These are phyloP conservation scores for Monilinia polystroma DNA, from an alignment of 2,329 filamentous ascomycete genomes.

Conservation along the genomic window DNA sequence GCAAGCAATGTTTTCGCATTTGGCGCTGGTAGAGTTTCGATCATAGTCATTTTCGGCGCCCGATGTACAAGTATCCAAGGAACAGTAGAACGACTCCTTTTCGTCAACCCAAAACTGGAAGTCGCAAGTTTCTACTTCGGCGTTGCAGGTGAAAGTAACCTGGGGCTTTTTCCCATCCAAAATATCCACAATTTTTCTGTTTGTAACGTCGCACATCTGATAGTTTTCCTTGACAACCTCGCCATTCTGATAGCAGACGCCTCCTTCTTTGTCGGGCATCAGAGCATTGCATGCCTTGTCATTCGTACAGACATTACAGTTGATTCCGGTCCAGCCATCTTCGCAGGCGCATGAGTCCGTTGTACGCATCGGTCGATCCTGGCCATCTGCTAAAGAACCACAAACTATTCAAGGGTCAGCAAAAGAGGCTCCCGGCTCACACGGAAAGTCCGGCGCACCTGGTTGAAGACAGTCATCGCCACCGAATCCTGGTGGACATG, in stretches of 20 bases:
- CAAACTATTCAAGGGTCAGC: constrained; percentile 57
- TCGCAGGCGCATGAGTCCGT: constrained; percentile 77
- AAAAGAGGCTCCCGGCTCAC: constrained; percentile 10
- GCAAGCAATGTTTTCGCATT: constrained; percentile 81
- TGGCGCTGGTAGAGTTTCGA: constrained; percentile 80
- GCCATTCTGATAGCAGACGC: constrained; percentile 88
- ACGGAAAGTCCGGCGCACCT: constrained; percentile 46
- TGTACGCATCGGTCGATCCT: constrained; percentile 72
- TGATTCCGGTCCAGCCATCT: constrained; percentile 93
- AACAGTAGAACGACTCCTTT: constrained; percentile 94
- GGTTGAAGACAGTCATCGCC: constrained; percentile 91
- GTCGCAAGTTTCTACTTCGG: constrained; percentile 73
- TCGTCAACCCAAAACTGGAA: constrained; percentile 99
- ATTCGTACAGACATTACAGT: constrained; percentile 92
- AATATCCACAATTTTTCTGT: constrained; percentile 85
- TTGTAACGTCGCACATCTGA: constrained; percentile 97
- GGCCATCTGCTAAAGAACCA: constrained; percentile 79
- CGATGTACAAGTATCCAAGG: constrained; percentile 77
- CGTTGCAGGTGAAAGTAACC: constrained; percentile 90
- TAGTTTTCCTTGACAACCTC: constrained; percentile 92
- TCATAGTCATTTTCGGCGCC: constrained; percentile 64
- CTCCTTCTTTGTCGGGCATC: constrained; percentile 78
- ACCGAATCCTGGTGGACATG: constrained; percentile 88
- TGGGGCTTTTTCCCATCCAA: constrained; percentile 83
- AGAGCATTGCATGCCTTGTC: constrained; percentile 82